Percentiles rank a stretch among this genome's conserved stretches.
Evolutionary conservation across 2,329 filamentous ascomycete genomes (phyloP).

Genomic region (Penicillium sclerotiorum): DNA sequence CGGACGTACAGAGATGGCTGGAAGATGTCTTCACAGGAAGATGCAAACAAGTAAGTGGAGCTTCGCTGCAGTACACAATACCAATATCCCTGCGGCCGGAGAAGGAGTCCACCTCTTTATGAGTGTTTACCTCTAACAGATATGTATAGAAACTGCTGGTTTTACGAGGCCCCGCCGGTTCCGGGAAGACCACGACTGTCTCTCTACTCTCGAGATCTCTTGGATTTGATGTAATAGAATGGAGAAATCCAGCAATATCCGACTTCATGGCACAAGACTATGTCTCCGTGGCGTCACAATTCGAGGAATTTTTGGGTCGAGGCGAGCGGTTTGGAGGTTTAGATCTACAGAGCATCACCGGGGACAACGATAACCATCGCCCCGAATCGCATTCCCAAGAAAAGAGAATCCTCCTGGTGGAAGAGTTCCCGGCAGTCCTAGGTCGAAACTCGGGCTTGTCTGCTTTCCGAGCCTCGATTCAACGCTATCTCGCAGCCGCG

Average conservation of each 20-base stretch:
- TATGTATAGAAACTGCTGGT: slow-evolving; percentile 70
- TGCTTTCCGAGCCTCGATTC: slow-evolving; percentile 73
- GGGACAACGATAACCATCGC: slow-evolving; percentile 1
- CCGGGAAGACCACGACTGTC: slow-evolving; percentile 89
- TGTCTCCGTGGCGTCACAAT: slow-evolving; percentile 74
- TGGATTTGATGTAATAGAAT: slow-evolving; percentile 78
- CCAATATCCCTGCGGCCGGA: no score
- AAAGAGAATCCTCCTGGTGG: slow-evolving; percentile 67
- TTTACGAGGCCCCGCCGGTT: slow-evolving; percentile 86
- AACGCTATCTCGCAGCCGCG: slow-evolving; percentile 72
- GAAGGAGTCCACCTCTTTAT: no score
- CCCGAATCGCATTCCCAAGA: slow-evolving; percentile 30
- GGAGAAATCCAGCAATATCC: slow-evolving; percentile 77
- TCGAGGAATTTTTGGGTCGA: slow-evolving; percentile 87
- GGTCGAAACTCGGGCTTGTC: slow-evolving; percentile 66
- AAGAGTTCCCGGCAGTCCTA: slow-evolving; percentile 81
- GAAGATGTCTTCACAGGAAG: slow-evolving; percentile 69
- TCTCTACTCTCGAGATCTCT: slow-evolving; percentile 76
- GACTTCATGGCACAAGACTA: slow-evolving; percentile 63
- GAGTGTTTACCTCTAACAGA: slow-evolving; percentile 9
- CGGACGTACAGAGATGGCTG: slow-evolving; percentile 83
- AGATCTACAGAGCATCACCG: slow-evolving; percentile 43
- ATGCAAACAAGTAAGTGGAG: slow-evolving; percentile 39
- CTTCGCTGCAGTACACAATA: no score
- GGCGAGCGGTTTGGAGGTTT: slow-evolving; percentile 79